phyloP scores from a whole-genome alignment of 108 stramenopile species.

The Cyclotella sp. region DNA sequence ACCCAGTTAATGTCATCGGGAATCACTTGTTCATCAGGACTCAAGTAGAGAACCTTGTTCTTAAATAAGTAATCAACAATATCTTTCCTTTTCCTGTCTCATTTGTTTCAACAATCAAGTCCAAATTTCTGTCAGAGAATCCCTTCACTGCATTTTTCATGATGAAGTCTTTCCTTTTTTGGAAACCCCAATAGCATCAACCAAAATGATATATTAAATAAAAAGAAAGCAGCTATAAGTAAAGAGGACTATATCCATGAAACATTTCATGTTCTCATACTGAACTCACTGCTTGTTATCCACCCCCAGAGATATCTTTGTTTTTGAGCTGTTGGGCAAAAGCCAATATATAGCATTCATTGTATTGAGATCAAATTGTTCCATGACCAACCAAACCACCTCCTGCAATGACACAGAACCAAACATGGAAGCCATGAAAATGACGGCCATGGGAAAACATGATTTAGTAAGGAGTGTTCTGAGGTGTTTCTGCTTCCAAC shows the following conservation, averaged over 20 bases:
- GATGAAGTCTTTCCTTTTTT: slow-evolving; percentile 71
- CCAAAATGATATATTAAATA: slow-evolving; percentile 64
- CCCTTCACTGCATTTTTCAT: slow-evolving; percentile 97
- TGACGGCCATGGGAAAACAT: slow-evolving; percentile 95
- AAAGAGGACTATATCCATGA: no score
- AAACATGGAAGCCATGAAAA: slow-evolving; percentile 97
- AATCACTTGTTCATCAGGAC: slow-evolving; percentile 96
- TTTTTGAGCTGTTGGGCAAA: slow-evolving; percentile 97
- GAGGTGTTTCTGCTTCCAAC: slow-evolving; percentile 44
- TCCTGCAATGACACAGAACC: slow-evolving; percentile 96
- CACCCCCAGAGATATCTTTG: slow-evolving; percentile 99
- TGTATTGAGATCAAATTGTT: slow-evolving; percentile 94
- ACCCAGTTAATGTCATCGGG: slow-evolving; percentile 97
- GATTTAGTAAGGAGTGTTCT: slow-evolving; percentile 85
- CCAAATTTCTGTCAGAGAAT: slow-evolving; percentile 93
- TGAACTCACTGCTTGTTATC: slow-evolving; percentile 94
- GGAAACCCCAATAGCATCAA: slow-evolving; percentile 83
- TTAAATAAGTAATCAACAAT: slow-evolving; percentile 93
- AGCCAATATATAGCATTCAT: slow-evolving; percentile 94
- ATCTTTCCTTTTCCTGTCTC: slow-evolving; percentile 77
- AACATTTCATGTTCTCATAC: no score
- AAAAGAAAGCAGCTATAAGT: no score
- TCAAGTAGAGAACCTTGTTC: slow-evolving; percentile 94
- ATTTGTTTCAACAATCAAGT: slow-evolving; percentile 90
- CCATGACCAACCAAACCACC: slow-evolving; percentile 97